Conservation (phyloP, 1,284 basidiomycete species). For the Athelia sp. region DNA sequence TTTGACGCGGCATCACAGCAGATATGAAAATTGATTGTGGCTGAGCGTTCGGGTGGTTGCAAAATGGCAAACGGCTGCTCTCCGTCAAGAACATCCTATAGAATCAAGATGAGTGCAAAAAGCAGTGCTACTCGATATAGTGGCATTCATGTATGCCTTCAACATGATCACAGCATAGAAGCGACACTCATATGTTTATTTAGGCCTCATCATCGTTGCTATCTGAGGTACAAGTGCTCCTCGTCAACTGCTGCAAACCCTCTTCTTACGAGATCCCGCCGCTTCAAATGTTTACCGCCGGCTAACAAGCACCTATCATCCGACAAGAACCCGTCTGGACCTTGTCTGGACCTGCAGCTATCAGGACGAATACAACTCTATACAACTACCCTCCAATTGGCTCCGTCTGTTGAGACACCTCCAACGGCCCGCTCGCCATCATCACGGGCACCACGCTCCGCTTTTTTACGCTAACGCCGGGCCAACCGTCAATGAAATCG, state of each 20-base stretch:
- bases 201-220: slow-evolving; percentile 48
- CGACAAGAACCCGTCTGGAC: not conserved
- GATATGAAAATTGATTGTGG: too few relatives aligned
- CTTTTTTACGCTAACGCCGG: slow-evolving; percentile 21
- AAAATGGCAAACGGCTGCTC: slow-evolving; percentile 26
- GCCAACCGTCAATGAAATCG: slow-evolving; percentile 76
- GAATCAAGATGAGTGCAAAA: slow-evolving; percentile 43
- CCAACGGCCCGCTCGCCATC: slow-evolving; percentile 43
- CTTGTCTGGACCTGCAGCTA: not conserved
- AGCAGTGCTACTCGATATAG: slow-evolving; percentile 44
- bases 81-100: slow-evolving; percentile 27
- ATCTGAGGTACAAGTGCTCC: slow-evolving; percentile 48
- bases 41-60: not conserved
- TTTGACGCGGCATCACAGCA: too few relatives aligned
- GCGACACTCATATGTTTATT: slow-evolving; percentile 61
- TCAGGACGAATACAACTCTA: not conserved
- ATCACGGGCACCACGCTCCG: slow-evolving; percentile 34
- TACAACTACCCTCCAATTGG: not conserved
- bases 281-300: slow-evolving; percentile 69
- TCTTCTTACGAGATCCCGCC: slow-evolving; percentile 26
- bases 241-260: slow-evolving; percentile 34
- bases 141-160: slow-evolving; percentile 47
- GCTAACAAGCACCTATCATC: slow-evolving; percentile 30
- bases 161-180: slow-evolving; percentile 59
- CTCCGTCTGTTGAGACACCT: not conserved